phyloP scores from a whole-genome alignment of 1,284 basidiomycete genomes.

The Chalciporus sp. region DNA sequence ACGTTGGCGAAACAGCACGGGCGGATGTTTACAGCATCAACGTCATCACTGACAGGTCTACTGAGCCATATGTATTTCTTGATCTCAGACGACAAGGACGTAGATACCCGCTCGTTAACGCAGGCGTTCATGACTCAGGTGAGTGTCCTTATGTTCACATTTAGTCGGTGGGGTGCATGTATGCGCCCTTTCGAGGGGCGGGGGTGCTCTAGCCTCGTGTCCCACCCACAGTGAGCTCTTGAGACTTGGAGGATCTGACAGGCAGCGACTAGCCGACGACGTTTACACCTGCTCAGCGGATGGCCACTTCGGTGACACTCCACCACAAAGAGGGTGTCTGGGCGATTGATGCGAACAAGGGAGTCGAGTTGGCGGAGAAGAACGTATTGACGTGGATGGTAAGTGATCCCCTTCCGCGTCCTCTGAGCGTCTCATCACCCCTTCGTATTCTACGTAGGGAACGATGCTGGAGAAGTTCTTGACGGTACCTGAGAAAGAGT shows the following conservation, averaged over 20 bases:
- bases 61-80: conserved; percentile 90
- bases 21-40: conserved; percentile 82
- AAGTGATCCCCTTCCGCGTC: conserved; percentile 20
- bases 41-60: conserved; percentile 87
- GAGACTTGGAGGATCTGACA: conserved; percentile 6
- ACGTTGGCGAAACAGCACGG: conserved; percentile 61
- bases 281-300: conserved; percentile 82
- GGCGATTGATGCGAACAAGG: conserved; percentile 75
- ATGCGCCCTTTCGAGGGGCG: background rate
- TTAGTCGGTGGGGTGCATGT: background rate
- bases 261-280: conserved; percentile 46
- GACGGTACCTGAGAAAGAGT: conserved; percentile 69
- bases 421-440: background rate
- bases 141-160: conserved; percentile 26
- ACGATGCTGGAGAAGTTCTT: conserved; percentile 90
- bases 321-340: conserved; percentile 72
- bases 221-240: background rate
- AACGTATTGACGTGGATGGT: conserved; percentile 86
- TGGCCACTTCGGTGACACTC: conserved; percentile 76
- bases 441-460: conserved; percentile 52
- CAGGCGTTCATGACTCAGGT: conserved; percentile 65
- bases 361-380: conserved; percentile 50
- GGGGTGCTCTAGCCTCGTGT: background rate
- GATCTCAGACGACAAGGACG: conserved; percentile 62
- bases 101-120: conserved; percentile 64